Conservation (phyloP, 495 filamentous ascomycete species). For the Hyphodiscus hymeniophilus region DNA sequence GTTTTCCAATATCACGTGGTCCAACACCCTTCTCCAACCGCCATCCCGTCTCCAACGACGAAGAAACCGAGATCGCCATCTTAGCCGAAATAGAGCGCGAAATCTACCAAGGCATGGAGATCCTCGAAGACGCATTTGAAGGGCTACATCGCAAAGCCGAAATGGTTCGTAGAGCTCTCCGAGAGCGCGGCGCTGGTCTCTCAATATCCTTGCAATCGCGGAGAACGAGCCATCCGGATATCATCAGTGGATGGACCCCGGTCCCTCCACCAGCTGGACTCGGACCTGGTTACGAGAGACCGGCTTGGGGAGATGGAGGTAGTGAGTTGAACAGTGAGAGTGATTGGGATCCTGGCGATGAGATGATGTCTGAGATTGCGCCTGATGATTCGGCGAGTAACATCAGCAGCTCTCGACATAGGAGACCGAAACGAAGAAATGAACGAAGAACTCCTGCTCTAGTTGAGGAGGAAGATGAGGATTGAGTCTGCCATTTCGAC, state of each 20-base stretch:
- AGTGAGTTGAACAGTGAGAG: conserved; percentile 42
- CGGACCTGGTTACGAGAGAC: conserved; percentile 21
- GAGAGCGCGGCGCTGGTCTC: conserved; percentile 71
- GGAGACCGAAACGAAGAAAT: conserved; percentile 60
- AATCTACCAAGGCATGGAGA: conserved; percentile 89
- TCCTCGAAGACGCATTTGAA: conserved; percentile 92
- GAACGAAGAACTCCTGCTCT: conserved; percentile 76
- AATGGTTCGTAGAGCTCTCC: conserved; percentile 65
- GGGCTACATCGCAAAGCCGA: conserved; percentile 81
- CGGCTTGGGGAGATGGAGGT: conserved; percentile 19
- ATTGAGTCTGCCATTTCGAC: conserved; percentile 14
- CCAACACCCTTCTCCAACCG: conserved; percentile 27
- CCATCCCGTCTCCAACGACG: conserved; percentile 73
- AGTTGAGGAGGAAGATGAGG: conserved; percentile 78
- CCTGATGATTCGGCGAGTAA: conserved; percentile 78
- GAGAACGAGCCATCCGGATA: conserved; percentile 31
- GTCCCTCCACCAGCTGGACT: conserved; percentile 8
- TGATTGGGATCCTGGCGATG: conserved; percentile 58
- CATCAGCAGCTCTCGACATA: conserved; percentile 63
- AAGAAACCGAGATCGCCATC: conserved; percentile 86
- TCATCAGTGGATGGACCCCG: conserved; percentile 16
- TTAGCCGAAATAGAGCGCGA: conserved; percentile 88
- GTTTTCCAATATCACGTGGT: conserved; percentile 29
- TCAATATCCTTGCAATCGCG: conserved; percentile 69
- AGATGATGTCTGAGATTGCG: conserved; percentile 59